These are phyloP conservation scores for Puccinellia tenuiflora DNA, from an alignment of 176 grass and related monocot genomes.

Conservation along the genomic window DNA sequence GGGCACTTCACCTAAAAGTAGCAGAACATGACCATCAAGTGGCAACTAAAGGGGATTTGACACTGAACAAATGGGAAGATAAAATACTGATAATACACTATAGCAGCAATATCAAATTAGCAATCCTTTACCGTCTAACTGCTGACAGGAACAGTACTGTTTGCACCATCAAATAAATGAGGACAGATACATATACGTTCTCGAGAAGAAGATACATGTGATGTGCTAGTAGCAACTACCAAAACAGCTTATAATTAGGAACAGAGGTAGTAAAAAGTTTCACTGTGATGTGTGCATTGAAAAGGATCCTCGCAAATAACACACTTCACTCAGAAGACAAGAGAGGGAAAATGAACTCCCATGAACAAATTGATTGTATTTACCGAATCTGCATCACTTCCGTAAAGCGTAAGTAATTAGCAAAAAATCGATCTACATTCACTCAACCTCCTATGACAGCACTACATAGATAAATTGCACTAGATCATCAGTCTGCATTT, in stretches of 20 bases:
- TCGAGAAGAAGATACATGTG: background rate
- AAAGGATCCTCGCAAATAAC: background rate
- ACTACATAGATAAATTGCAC: background rate
- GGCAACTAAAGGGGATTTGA: background rate
- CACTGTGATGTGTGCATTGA: background rate
- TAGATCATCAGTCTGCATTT: background rate
- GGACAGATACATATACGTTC: background rate
- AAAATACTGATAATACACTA: background rate
- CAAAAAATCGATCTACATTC: background rate
- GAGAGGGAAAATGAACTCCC: background rate
- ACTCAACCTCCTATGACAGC: background rate
- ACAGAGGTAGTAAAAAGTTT: too few species aligned
- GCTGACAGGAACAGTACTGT: background rate
- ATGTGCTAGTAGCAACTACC: too few species aligned
- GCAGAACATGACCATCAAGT: background rate
- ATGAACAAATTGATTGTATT: background rate
- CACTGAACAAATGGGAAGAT: background rate
- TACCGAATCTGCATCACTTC: background rate
- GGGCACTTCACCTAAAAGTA: background rate
- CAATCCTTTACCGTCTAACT: background rate
- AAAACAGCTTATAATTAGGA: too few species aligned
- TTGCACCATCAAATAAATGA: background rate
- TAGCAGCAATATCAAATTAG: background rate
- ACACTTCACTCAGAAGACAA: background rate
- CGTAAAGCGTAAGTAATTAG: background rate